A percentile compares a stretch with the other conserved stretches of the same genome.
Conservation (phyloP, 306 rosid genomes). For the Vachellia collinsii region DNA sequence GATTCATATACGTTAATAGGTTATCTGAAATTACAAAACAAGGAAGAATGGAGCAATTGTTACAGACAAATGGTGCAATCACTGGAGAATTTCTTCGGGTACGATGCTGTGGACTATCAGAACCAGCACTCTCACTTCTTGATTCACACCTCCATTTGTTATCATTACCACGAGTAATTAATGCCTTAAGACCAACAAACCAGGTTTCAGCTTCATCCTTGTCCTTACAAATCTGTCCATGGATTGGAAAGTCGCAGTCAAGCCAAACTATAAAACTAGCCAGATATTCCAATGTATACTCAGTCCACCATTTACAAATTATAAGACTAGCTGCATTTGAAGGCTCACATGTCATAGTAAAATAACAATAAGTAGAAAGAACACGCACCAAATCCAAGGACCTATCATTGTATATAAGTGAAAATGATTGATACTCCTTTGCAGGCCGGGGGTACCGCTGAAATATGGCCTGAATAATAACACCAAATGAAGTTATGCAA, state of each 20-base stretch:
- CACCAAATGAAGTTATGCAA: constrained; percentile 42
- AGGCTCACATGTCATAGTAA: constrained; percentile 20
- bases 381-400: constrained; percentile 95
- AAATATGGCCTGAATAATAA: constrained; percentile 78
- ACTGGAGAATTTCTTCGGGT: constrained; percentile 65
- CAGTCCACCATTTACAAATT: constrained; percentile 21
- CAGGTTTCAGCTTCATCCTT: constrained; percentile 98
- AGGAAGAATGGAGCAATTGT: constrained; percentile 34
- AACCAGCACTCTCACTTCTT: constrained; percentile 57
- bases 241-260: constrained; percentile 29
- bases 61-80: constrained; percentile 67
- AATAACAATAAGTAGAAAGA: constrained; percentile 28
- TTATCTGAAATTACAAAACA: constrained; percentile 35
- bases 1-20: constrained; percentile 31
- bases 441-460: constrained; percentile 97
- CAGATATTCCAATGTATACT: constrained; percentile 23
- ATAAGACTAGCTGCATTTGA: constrained; percentile 32
- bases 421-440: constrained; percentile 98
- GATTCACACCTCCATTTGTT: constrained; percentile 59
- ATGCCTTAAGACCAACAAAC: constrained; percentile 93
- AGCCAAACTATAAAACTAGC: constrained; percentile 36
- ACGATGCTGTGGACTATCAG: constrained; percentile 64
- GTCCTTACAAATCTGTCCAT: constrained; percentile 93
- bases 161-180: constrained; percentile 61
- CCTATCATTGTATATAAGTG: constrained; percentile 79